Base-by-base conservation (phyloP, 306 rosid genomes). In the Cucurbita maxima region DNA sequence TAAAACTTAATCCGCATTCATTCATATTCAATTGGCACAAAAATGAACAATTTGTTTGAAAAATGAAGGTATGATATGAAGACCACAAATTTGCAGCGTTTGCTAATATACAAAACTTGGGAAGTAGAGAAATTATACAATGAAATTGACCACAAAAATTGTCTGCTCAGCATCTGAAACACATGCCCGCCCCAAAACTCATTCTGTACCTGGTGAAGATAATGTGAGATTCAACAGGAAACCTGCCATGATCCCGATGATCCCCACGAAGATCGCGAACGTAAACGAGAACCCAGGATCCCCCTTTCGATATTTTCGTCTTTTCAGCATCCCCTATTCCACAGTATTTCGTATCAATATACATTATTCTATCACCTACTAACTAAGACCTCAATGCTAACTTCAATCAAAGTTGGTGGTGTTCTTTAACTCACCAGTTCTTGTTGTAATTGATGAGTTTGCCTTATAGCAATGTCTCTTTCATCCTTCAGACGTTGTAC, bases 171-270 rank as follows among this genome's bases (percentile, higher is more conserved):
- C 48, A 72, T 44, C 72, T 69, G 58, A 56, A 48, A 47, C 62
- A 63, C 72, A 30, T 30, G 34, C 34, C 34, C 34, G 58, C 45
- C 47, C 38, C 70, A 72, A 72, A 50, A 73, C 18, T 84, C 85
- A 83, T 85, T 83, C 79, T 25, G 83, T 79, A 58, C 94, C 67
- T 10, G 95, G 88, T 68, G 87, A 85, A 73, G 97, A 87, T 77
- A 82, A 84, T 41, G 86, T 63, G 58, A 94, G 82, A 75, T 85
- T 94, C 81, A 94, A 74, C 69, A 94, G 89, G 78, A 89, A 89
- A 80, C 99, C 96, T 60, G 87, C 88, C 88, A 86, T 76, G 78
- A 83, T 67, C 61, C 97, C 97, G 44, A 94, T 84, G n/a, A 94
- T 40, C 60, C 91, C 99, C 82, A 89, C 96, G 34, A 86, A 78